Percentiles rank a stretch among this genome's conserved stretches.
Conservation (phyloP, 1,139 yeast genomes). For the Hyphopichia khmerensis region DNA sequence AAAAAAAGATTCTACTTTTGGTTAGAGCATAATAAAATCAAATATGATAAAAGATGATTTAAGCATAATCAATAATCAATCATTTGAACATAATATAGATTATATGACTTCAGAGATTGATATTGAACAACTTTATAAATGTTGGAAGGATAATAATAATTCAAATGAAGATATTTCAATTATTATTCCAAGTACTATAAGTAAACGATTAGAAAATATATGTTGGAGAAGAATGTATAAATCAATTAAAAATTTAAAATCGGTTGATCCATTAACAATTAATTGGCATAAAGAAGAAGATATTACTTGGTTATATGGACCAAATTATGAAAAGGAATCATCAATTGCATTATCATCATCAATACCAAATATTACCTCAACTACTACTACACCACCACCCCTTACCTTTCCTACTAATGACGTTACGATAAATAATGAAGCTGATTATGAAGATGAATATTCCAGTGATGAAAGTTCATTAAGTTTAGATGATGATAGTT, state of each 20-base stretch:
- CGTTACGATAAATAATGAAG: no score
- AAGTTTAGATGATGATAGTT: background rate
- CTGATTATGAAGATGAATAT: no score
- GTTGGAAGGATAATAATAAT: constrained; percentile 21
- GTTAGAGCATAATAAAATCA: no score
- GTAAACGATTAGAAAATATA: constrained; percentile 33
- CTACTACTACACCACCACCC: no score
- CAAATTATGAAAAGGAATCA: no score
- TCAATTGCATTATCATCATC: no score
- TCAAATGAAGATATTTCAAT: constrained; percentile 17
- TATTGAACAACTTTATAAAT: constrained; percentile 20
- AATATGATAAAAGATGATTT: constrained; percentile 3
- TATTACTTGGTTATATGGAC: constrained; percentile 49
- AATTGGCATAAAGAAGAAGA: constrained; percentile 48
- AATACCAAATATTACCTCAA: background rate
- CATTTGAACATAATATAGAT: constrained; percentile 35
- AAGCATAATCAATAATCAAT: background rate
- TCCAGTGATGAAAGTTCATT: background rate
- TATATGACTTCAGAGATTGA: constrained; percentile 20
- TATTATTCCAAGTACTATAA: constrained; percentile 26
- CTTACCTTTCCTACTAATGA: background rate
- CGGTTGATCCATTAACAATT: constrained; percentile 33
- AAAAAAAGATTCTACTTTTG: no score
- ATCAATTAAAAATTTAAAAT: constrained; percentile 27
- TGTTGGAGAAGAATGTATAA: constrained; percentile 46